Evolutionary conservation across 2,329 filamentous ascomycete genomes (phyloP), one percentile per base, ranked within the genome.

Genomic region (Cyanodermella asteris): DNA sequence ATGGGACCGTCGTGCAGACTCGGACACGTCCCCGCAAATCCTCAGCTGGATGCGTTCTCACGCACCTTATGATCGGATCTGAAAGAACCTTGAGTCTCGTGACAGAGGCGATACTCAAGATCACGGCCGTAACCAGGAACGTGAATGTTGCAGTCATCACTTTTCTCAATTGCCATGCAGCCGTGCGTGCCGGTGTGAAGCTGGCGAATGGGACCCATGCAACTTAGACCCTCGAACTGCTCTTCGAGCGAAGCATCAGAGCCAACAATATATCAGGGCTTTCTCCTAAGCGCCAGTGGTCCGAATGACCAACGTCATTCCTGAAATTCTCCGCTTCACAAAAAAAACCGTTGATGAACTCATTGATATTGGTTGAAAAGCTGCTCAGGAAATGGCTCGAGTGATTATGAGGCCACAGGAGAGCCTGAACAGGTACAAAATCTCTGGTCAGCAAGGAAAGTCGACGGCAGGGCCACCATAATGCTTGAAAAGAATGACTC

Each of bases 81-180:
- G 57, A 61, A 36, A 58, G 58, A 22, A 62, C 58, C 3, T 45
- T 62, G 5, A 58, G 57, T 9, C 45, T 62, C 5, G 56, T 61
- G 25, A 61, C 57, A 1, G 58, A 62, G 42, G 58, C 58, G 13
- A 51, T 49, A 6, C 44, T 62, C 23, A 62, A 60, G 36, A 49
- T 62, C 21, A 61, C 54, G 4, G 49, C 53, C 6, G 52, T 51
- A 31, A 56, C 58, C 3, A 50, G 54, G 32, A 56, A 55, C 33
- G 56, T 52, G 20, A 51, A 48, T 29, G 58, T 62, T 7, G 58
- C 56, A 10, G 55, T 62, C 10, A 23, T 27, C 17, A 23, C 33
- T 3, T 36, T 36, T 21, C 28, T 31, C n/a, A 24, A 9, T 16
- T 32, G 12, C 6, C 22, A 22, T 9, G 20, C 22, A 11, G 34